phyloP scores from a whole-genome alignment of 352 stramenopile species.

The Globisporangium cylindrosporum region DNA sequence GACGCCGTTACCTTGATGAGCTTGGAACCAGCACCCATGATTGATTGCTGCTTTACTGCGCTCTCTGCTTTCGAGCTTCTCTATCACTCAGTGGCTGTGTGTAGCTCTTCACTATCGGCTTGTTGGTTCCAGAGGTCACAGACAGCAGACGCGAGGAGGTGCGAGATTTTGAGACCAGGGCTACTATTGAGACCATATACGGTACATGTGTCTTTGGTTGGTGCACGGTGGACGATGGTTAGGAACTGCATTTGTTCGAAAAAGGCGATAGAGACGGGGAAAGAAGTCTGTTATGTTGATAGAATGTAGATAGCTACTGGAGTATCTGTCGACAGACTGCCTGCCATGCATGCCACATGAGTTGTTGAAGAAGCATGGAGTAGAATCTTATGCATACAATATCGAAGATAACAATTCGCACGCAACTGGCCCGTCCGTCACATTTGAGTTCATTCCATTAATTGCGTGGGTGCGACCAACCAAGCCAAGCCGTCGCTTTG shows the following conservation, averaged over 20 bases:
- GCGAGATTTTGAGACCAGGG: background rate
- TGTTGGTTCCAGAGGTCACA: conserved; percentile 12
- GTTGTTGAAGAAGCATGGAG: background rate
- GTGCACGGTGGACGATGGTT: conserved; percentile 27
- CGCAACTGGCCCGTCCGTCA: background rate
- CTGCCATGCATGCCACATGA: background rate
- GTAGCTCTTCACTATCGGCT: conserved; percentile 6
- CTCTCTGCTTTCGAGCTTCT: background rate
- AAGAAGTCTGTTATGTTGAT: background rate
- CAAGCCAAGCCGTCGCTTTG: background rate
- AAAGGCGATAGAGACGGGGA: background rate
- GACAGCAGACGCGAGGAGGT: conserved; percentile 3
- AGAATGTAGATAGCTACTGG: background rate
- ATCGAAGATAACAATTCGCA: background rate
- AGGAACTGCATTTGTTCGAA: conserved; percentile 3
- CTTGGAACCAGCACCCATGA: conserved; percentile 65
- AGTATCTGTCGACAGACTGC: background rate
- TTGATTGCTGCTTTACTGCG: conserved; percentile 13
- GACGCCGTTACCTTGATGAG: conserved; percentile 62
- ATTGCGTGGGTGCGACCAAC: background rate
- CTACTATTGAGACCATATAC: conserved; percentile 3
- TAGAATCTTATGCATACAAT: background rate
- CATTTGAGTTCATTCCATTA: background rate
- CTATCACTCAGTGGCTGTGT: conserved; percentile 2
- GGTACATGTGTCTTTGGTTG: conserved; percentile 31